Evolutionary conservation across 208 protist species (phyloP).

Genomic region (Naegleria fowleri): DNA sequence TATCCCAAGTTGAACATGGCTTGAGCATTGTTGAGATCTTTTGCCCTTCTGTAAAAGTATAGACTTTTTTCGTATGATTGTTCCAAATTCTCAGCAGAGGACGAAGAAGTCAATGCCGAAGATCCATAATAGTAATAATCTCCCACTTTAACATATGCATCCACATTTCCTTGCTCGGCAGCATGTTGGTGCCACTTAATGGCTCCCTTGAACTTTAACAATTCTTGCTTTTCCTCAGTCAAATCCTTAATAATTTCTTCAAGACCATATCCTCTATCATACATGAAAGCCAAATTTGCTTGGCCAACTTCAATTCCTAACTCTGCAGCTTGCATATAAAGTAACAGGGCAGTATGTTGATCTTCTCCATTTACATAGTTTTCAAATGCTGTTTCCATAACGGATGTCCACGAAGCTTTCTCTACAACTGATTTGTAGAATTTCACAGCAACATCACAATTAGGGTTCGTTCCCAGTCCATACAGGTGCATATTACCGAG

Average conservation of each 20-base stretch:
- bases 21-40: constrained; percentile 31
- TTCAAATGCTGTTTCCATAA: constrained; percentile 26
- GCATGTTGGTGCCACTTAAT: constrained; percentile 26
- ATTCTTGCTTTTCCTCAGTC: not conserved
- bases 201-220: not conserved
- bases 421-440: constrained; percentile 32
- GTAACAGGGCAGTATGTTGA: not conserved
- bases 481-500: constrained; percentile 22
- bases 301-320: constrained; percentile 34
- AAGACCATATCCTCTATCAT: constrained; percentile 17
- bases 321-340: constrained; percentile 32
- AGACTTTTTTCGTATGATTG: not conserved
- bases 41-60: constrained; percentile 15
- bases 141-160: constrained; percentile 37
- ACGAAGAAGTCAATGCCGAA: not conserved
- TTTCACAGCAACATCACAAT: constrained; percentile 32
- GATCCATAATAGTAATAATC: constrained; percentile 44
- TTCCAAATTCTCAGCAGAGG: not conserved
- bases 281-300: constrained; percentile 37
- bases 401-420: constrained; percentile 12
- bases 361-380: constrained; percentile 30
- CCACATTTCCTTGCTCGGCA: constrained; percentile 34
- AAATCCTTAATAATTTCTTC: not conserved
- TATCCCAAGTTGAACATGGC: constrained; percentile 44
- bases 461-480: constrained; percentile 14